Base-by-base conservation (phyloP, 75 land plant genomes). In the Pinus taeda region DNA sequence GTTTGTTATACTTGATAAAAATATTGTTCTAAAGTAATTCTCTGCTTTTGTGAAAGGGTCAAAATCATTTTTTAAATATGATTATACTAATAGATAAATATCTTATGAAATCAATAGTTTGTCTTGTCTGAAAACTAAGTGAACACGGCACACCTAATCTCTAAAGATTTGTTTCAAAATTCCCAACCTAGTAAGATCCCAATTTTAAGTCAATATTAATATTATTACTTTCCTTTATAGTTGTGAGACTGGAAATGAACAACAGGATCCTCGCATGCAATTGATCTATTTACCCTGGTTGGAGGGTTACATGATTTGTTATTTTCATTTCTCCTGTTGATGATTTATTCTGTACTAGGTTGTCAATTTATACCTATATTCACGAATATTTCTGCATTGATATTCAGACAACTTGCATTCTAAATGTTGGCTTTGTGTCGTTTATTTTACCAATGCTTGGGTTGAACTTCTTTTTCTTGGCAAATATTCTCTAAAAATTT, bases 41-140 rank as follows among this genome's bases (percentile, higher is more conserved):
- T 60, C 18, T 18, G 30, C 36, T 18, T 24, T 75, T 26, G 49
- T 30, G 66, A 37, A n/a, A 33, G 56, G 29, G n/a, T 62, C 42
- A 29, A 76, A 26, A 21, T 6, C 18, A 37, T 65, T 62, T 80
- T 77, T 20, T 1, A 15, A 18, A 45, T 70, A 57, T 75, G 33
- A 4, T 57, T 37, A 29, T 75, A 61, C n/a, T 20, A 33, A 8
- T 4, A 65, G 42, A 65, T 17, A 65, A 33, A 65, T 65, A 33
- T 11, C 36, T 17, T 36, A 65, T 65, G 69, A 65, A 64, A 62
- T 33, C 39, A 33, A 69, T 37, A 9, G 37, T 69, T 33, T 42
- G 53, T 69, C 53, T 17, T 29, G 6, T 15, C 37, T 33, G 71
- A 17, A 5, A 37, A 66, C 5, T 39, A 42, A 18, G 65, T 24